Evolutionary conservation across 1,284 basidiomycete genomes (phyloP).

Genomic region (Neonothopanus nambi): DNA sequence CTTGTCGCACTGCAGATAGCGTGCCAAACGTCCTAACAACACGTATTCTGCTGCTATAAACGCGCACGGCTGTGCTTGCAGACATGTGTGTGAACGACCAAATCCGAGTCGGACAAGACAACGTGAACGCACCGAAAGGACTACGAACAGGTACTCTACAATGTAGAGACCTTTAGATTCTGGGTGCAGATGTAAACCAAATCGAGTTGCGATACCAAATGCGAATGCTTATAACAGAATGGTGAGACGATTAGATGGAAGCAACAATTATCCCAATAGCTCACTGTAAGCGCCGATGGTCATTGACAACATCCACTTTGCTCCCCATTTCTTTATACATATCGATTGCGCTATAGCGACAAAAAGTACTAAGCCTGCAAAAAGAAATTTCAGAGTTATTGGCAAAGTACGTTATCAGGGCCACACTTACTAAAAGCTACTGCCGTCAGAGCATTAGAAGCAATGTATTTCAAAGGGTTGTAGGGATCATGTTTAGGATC

Average conservation of each 20-base stretch:
- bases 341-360: conserved; percentile 53
- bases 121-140: conserved; percentile 52
- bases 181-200: conserved; percentile 44
- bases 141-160: conserved; percentile 60
- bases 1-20: conserved; percentile 47
- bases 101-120: neutral
- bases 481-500: conserved; percentile 56
- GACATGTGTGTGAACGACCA: neutral
- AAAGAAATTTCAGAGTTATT: neutral
- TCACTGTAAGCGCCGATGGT: conserved; percentile 63
- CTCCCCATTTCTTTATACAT: conserved; percentile 48
- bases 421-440: conserved; percentile 52
- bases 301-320: conserved; percentile 65
- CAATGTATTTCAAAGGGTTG: conserved; percentile 63
- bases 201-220: conserved; percentile 52
- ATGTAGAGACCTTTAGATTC: conserved; percentile 55
- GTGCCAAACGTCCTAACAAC: conserved; percentile 62
- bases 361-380: conserved; percentile 44
- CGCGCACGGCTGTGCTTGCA: conserved; percentile 75
- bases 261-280: conserved; percentile 20
- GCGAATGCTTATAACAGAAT: conserved; percentile 40
- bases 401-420: conserved; percentile 1
- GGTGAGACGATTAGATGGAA: neutral
- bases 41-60: conserved; percentile 77
- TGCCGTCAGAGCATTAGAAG: conserved; percentile 55